These are phyloP conservation scores for Penicillium palitans DNA, from an alignment of 2,329 filamentous ascomycete genomes.

Conservation along the genomic window DNA sequence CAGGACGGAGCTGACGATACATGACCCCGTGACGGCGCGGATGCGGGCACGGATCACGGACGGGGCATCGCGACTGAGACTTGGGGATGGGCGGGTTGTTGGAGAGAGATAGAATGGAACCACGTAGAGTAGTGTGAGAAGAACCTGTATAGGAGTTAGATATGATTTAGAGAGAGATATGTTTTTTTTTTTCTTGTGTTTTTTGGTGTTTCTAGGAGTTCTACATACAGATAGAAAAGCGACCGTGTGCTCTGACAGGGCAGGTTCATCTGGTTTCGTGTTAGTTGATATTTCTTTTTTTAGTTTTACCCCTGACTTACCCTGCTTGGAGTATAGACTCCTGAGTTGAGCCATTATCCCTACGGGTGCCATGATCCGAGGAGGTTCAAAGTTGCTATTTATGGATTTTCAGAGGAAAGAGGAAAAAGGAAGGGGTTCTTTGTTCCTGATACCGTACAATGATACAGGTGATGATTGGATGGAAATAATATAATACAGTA, in stretches of 20 bases:
- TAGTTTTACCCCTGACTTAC: conserved; percentile 21
- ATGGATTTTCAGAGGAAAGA: not conserved
- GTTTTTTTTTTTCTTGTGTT: not conserved
- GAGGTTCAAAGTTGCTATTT: conserved; percentile 1
- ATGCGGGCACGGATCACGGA: conserved; percentile 86
- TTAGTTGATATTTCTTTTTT: conserved; percentile 12
- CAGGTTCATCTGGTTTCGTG: conserved; percentile 35
- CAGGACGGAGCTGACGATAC: conserved; percentile 63
- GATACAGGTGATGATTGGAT: not conserved
- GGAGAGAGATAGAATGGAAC: conserved; percentile 83
- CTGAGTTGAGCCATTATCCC: conserved; percentile 34
- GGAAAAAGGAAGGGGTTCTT: conserved; percentile 6
- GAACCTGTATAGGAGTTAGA: conserved; percentile 52
- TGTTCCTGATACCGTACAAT: conserved; percentile 8
- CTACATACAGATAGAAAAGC: conserved; percentile 42
- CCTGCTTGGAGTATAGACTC: conserved; percentile 35
- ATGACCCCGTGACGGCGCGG: conserved; percentile 74
- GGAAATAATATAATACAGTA: conserved; percentile 3
- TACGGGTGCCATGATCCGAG: conserved; percentile 36
- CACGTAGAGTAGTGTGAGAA: conserved; percentile 88
- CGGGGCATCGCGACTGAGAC: conserved; percentile 80
- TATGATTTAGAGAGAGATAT: not conserved
- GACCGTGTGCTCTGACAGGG: conserved; percentile 39
- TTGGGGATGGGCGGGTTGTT: conserved; percentile 74
- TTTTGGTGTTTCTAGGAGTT: conserved; percentile 9